A percentile compares a stretch with the other conserved stretches of the same genome.
Conservation (phyloP, 352 stramenopile genomes). For the Achlya hypogyna region DNA sequence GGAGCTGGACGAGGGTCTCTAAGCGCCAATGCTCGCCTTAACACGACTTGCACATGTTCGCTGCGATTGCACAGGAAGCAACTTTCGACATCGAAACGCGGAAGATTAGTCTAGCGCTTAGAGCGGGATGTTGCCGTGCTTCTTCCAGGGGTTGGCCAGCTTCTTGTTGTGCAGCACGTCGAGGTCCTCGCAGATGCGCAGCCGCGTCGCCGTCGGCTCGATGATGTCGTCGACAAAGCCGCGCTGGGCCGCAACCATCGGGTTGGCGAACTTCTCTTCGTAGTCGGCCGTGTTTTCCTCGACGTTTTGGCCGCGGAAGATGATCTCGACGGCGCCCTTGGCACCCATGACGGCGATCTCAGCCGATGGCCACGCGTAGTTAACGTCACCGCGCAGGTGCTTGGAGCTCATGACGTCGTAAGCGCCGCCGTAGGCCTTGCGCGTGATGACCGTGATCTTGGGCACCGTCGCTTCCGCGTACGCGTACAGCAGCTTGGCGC, state of each 20-base stretch:
- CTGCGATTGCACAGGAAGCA: too few relatives aligned
- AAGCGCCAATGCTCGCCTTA: neutral
- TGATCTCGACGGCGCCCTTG: slow-evolving; percentile 96
- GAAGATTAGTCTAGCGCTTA: slow-evolving; percentile 32
- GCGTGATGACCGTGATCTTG: slow-evolving; percentile 98
- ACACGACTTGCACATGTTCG: neutral
- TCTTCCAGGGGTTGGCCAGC: slow-evolving; percentile 88
- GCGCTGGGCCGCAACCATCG: slow-evolving; percentile 92
- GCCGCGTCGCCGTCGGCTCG: slow-evolving; percentile 88
- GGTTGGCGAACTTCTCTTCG: slow-evolving; percentile 93
- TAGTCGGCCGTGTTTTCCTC: slow-evolving; percentile 95
- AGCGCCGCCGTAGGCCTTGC: slow-evolving; percentile 97
- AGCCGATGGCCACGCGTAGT: slow-evolving; percentile 89
- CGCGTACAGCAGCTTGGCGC: slow-evolving; percentile 96
- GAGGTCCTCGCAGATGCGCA: slow-evolving; percentile 94
- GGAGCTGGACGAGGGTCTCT: slow-evolving; percentile 91
- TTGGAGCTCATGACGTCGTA: slow-evolving; percentile 99
- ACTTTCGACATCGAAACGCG: neutral
- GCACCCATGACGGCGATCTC: slow-evolving; percentile 89
- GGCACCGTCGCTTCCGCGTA: slow-evolving; percentile 96
- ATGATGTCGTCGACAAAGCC: slow-evolving; percentile 99
- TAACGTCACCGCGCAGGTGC: slow-evolving; percentile 95
- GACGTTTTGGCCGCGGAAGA: slow-evolving; percentile 94
- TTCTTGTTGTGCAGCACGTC: slow-evolving; percentile 92
- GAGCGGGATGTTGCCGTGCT: slow-evolving; percentile 97